Evolutionary conservation across 2,329 filamentous ascomycete species (phyloP).

Genomic region (Pseudogymnoascus verrucosus): DNA sequence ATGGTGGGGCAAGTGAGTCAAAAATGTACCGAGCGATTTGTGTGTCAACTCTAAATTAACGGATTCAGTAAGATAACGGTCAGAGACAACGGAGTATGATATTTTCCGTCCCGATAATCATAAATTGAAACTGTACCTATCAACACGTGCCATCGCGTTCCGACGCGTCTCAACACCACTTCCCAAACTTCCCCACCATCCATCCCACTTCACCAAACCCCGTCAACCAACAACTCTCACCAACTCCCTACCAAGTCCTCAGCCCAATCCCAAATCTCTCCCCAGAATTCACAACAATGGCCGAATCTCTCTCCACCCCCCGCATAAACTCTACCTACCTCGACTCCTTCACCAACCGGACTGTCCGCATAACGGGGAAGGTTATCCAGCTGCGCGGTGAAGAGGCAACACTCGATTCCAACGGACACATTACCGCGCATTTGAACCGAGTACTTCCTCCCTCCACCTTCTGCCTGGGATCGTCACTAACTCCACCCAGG

Average conservation of each 20-base stretch:
- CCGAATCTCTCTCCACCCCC: slow-evolving; percentile 61
- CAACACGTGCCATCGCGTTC: slow-evolving; percentile 3
- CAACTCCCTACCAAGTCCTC: neutral
- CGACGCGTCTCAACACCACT: slow-evolving; percentile 1
- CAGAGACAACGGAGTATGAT: neutral
- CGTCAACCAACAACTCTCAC: slow-evolving; percentile 8
- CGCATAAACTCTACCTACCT: slow-evolving; percentile 78
- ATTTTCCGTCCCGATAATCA: neutral
- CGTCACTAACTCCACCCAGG: slow-evolving; percentile 38
- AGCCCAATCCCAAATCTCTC: neutral
- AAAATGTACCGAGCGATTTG: slow-evolving; percentile 2
- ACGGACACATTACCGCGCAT: slow-evolving; percentile 65
- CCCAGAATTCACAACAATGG: slow-evolving; percentile 45
- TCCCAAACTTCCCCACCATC: slow-evolving; percentile 7
- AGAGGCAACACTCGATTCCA: slow-evolving; percentile 70
- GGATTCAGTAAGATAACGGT: neutral
- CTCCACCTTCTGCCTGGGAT: neutral
- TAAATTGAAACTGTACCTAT: neutral
- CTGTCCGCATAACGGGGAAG: slow-evolving; percentile 79
- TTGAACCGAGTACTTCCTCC: slow-evolving; percentile 55
- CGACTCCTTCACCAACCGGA: slow-evolving; percentile 62
- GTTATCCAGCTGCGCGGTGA: slow-evolving; percentile 78
- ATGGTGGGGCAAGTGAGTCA: slow-evolving; percentile 8
- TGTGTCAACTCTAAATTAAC: slow-evolving; percentile 1
- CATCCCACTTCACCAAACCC: slow-evolving; percentile 4